Percentiles rank a stretch among this genome's conserved stretches.
Evolutionary conservation across 768 basidiomycete species (phyloP).

Genomic region (Amanita phalloides): DNA sequence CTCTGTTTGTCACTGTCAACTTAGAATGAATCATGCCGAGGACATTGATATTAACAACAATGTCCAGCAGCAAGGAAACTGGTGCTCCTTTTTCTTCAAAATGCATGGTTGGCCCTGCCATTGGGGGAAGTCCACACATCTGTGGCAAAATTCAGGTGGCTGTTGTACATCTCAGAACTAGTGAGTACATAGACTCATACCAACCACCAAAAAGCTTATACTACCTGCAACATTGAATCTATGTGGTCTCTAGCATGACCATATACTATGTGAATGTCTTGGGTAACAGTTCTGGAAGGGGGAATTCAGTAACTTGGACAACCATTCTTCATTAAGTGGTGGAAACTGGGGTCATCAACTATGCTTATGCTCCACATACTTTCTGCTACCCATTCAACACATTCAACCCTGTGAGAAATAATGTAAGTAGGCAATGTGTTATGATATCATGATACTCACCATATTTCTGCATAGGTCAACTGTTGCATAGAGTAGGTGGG

Average conservation of each 20-base stretch:
- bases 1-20: too few relatives aligned
- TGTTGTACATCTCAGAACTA: slow-evolving; percentile 1
- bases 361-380: slow-evolving; percentile 8
- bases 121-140: slow-evolving; percentile 28
- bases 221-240: not conserved
- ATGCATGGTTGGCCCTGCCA: slow-evolving; percentile 18
- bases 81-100: slow-evolving; percentile 17
- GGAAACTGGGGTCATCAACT: slow-evolving; percentile 10
- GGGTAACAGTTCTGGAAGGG: slow-evolving; percentile 4
- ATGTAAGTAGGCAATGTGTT: not conserved
- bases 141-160: slow-evolving; percentile 10
- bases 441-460: not conserved
- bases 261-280: not conserved
- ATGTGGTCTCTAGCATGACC: not conserved
- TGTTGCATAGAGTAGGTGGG: not conserved
- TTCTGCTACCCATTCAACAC: slow-evolving; percentile 16
- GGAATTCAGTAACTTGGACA: slow-evolving; percentile 7
- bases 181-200: not conserved
- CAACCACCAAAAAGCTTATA: not conserved
- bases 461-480: not conserved
- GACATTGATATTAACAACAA: too few relatives aligned
- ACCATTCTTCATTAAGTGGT: slow-evolving; percentile 4
- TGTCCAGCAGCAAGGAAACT: not conserved
- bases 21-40: too few relatives aligned
- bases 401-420: slow-evolving; percentile 13